Base-by-base conservation (phyloP, 108 stramenopile genomes). In the Mediolabrus comicus region DNA sequence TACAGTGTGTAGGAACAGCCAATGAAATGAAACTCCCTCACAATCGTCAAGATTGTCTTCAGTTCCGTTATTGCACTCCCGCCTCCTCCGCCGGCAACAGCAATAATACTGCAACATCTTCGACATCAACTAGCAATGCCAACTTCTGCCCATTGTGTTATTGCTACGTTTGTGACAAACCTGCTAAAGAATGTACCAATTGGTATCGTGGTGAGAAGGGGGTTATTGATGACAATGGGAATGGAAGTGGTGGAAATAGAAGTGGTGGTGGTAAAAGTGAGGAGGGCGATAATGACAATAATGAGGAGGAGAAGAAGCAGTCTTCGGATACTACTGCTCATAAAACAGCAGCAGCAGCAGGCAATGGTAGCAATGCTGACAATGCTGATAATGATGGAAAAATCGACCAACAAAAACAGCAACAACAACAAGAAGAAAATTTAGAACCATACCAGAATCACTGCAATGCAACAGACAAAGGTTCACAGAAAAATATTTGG, bases 91-190 rank as follows among this genome's bases (percentile, higher is more conserved):
- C 17, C 8, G 71, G 4, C 25, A 28, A 34, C 19, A 41, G 51
- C 53, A 34, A 36, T 2, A 19, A 17, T 3, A 43, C n/a, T n/a
- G 19, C 22, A 22, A 3, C 16, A 49, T 0, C 14, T 3, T 8
- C 46, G n/a, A n/a, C n/a, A n/a, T n/a, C n/a, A n/a, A n/a, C n/a
- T n/a, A n/a, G n/a, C n/a, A 70, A 74, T 69, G 59, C 68, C 38
- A 43, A 46, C 0, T 62, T 53, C 27, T 74, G 73, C 43, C 31
- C n/a, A 13, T 53, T 74, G 33, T 74, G 73, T 49, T 74, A 74
- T 27, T 74, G 73, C 61, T 70, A 70, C 59, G 68, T 74, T 16
- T 74, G 73, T 31, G 73, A 74, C 29, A 35, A 46, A 24, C 67
- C 67, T 1, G 73, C 73, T 8, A 28, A 30, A 12, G 67, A 69